Percentiles rank a stretch among this genome's conserved stretches.
These are phyloP conservation scores for Chlorella sp. DNA, from an alignment of 139 green algal species.

Conservation along the genomic window DNA sequence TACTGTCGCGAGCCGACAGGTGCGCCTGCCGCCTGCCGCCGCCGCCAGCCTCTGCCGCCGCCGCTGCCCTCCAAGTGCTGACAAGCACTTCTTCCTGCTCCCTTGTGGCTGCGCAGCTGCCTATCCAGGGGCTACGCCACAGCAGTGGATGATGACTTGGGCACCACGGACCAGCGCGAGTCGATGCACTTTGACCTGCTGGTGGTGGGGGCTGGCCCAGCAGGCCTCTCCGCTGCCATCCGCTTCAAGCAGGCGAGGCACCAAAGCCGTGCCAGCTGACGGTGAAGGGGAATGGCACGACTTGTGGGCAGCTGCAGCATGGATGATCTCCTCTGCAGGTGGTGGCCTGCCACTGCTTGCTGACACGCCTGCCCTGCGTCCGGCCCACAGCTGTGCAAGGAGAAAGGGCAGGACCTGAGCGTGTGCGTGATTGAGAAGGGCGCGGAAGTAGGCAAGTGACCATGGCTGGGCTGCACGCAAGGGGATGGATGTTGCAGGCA, in stretches of 20 bases:
- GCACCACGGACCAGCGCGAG: slow-evolving; percentile 47
- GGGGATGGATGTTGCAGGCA: too few relatives aligned
- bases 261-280: too few relatives aligned
- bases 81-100: too few relatives aligned
- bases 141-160: background rate
- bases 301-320: too few relatives aligned
- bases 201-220: slow-evolving; percentile 91
- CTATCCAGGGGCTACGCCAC: background rate
- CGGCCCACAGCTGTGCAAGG: slow-evolving; percentile 58
- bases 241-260: slow-evolving; percentile 81
- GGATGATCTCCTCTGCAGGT: too few relatives aligned
- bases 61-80: too few relatives aligned
- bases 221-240: slow-evolving; percentile 91
- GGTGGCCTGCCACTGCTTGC: too few relatives aligned
- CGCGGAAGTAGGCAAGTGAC: slow-evolving; percentile 73
- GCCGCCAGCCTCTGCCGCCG: too few relatives aligned
- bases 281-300: too few relatives aligned
- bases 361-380: background rate
- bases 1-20: background rate
- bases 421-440: slow-evolving; percentile 97
- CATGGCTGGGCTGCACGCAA: too few relatives aligned
- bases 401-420: slow-evolving; percentile 75
- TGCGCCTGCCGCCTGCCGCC: too few relatives aligned
- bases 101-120: too few relatives aligned
- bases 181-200: slow-evolving; percentile 89